phyloP scores from a whole-genome alignment of 2,329 filamentous ascomycete genomes.

The Zarea fungicola region DNA sequence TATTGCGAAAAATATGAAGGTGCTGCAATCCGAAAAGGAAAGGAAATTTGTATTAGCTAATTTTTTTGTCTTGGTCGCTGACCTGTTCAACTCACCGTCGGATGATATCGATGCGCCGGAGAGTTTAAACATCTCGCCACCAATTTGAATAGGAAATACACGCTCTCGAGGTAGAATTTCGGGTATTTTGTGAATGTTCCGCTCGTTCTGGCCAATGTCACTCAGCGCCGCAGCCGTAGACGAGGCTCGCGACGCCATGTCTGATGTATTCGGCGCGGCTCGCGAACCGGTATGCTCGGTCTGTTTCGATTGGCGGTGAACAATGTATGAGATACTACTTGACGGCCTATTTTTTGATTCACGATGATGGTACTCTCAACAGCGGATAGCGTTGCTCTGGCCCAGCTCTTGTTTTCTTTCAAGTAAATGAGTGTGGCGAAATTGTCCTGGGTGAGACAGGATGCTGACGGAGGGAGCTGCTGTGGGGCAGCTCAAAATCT shows the following conservation, averaged over 20 bases:
- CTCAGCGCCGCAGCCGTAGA: background rate
- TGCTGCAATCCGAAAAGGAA: slow-evolving; percentile 48
- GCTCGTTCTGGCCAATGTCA: slow-evolving; percentile 17
- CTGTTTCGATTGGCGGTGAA: no score
- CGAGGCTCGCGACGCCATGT: background rate
- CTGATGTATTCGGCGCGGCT: background rate
- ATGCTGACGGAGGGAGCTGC: slow-evolving; percentile 4
- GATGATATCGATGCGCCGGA: slow-evolving; percentile 69
- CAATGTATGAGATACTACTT: no score
- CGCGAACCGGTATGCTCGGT: background rate
- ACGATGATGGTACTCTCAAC: no score
- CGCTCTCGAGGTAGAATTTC: slow-evolving; percentile 62
- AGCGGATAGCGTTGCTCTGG: no score
- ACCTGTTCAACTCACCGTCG: slow-evolving; percentile 50
- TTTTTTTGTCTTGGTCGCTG: no score
- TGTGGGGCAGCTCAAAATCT: background rate
- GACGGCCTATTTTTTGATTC: no score
- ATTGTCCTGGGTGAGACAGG: background rate
- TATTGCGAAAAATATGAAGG: slow-evolving; percentile 96
- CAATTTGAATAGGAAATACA: slow-evolving; percentile 71
- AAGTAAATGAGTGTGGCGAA: background rate
- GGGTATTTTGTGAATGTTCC: slow-evolving; percentile 44
- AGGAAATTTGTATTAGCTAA: background rate
- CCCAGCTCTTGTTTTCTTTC: no score
- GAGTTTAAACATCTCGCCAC: slow-evolving; percentile 65